Evolutionary conservation across 2,329 filamentous ascomycete genomes (phyloP).

Genomic region (Xylariomycetidae sp.): DNA sequence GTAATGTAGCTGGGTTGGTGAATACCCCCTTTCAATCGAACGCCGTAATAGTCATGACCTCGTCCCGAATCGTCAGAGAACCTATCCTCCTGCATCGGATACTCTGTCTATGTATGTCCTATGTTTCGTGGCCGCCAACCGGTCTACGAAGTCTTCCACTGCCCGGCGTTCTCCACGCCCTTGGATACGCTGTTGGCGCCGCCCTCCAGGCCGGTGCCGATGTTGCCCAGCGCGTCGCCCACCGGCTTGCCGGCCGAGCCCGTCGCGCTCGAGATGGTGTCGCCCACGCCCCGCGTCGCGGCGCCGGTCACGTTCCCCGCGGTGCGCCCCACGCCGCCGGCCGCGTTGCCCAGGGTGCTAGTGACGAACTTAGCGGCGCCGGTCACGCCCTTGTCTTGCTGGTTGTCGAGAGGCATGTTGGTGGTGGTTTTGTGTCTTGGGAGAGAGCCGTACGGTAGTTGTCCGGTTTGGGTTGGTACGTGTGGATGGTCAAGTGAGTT

Average conservation of each 20-base stretch:
- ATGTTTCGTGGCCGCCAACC: too few relatives aligned
- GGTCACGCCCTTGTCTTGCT: slow-evolving; percentile 23
- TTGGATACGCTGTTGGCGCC: slow-evolving; percentile 36
- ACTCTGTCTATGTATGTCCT: too few relatives aligned
- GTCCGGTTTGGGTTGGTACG: too few relatives aligned
- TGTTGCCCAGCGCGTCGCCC: slow-evolving; percentile 38
- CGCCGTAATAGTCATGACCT: too few relatives aligned
- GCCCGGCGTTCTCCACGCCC: slow-evolving; percentile 37
- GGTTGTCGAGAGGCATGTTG: slow-evolving; percentile 25
- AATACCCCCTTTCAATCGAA: too few relatives aligned
- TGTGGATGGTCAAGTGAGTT: too few relatives aligned
- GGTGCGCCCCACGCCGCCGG: slow-evolving; percentile 25
- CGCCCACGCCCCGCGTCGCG: slow-evolving; percentile 36
- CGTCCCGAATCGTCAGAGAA: too few relatives aligned
- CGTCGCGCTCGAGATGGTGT: slow-evolving; percentile 39
- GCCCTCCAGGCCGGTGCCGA: slow-evolving; percentile 37
- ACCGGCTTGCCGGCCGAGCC: slow-evolving; percentile 40
- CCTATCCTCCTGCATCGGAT: too few relatives aligned
- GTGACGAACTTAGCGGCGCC: slow-evolving; percentile 30
- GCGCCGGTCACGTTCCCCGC: slow-evolving; percentile 31
- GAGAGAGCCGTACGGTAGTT: too few relatives aligned
- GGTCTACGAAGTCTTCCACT: too few relatives aligned
- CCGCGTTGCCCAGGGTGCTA: slow-evolving; percentile 25
- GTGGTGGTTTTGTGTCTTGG: too few relatives aligned
- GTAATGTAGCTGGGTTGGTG: too few relatives aligned